phyloP scores from a whole-genome alignment of 2,329 filamentous ascomycete species.

The Stemphylium vesicarium region DNA sequence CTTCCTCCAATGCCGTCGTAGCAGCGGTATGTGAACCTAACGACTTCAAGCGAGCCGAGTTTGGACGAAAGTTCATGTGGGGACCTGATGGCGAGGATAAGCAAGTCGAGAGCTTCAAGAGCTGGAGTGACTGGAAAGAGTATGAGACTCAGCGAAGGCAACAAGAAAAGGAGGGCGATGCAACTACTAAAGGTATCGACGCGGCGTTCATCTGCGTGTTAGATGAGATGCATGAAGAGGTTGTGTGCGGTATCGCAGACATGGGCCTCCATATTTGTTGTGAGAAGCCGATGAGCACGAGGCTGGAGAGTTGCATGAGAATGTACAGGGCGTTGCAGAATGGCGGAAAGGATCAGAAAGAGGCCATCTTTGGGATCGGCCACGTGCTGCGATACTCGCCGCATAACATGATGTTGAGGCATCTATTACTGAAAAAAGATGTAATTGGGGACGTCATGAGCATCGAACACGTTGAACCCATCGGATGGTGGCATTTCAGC shows the following conservation, averaged over 20 bases:
- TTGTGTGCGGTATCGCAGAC: constrained; percentile 74
- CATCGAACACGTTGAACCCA: constrained; percentile 89
- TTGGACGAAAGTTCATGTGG: constrained; percentile 79
- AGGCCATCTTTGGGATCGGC: constrained; percentile 80
- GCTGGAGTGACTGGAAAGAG: constrained; percentile 77
- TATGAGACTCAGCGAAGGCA: constrained; percentile 71
- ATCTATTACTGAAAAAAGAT: constrained; percentile 74
- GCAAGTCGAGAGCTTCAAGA: constrained; percentile 71
- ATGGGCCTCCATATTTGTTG: constrained; percentile 82
- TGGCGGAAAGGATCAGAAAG: constrained; percentile 7
- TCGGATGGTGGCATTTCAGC: constrained; percentile 94
- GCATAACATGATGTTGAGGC: constrained; percentile 84
- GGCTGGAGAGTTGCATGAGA: constrained; percentile 75
- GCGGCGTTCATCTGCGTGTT: constrained; percentile 75
- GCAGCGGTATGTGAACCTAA: constrained; percentile 83
- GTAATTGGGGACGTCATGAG: constrained; percentile 85
- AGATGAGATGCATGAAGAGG: constrained; percentile 86
- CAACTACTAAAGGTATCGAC: constrained; percentile 52
- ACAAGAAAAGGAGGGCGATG: constrained; percentile 40
- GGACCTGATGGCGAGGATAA: constrained; percentile 52
- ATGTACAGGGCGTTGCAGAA: constrained; percentile 68
- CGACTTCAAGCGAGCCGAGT: constrained; percentile 73
- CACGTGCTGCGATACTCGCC: constrained; percentile 94
- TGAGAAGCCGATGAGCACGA: constrained; percentile 91
- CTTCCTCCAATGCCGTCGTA: constrained; percentile 63